A percentile compares a stretch with the other conserved stretches of the same genome.
phyloP scores from a whole-genome alignment of 1,284 basidiomycete genomes.

The Ceratobasidium sp. region DNA sequence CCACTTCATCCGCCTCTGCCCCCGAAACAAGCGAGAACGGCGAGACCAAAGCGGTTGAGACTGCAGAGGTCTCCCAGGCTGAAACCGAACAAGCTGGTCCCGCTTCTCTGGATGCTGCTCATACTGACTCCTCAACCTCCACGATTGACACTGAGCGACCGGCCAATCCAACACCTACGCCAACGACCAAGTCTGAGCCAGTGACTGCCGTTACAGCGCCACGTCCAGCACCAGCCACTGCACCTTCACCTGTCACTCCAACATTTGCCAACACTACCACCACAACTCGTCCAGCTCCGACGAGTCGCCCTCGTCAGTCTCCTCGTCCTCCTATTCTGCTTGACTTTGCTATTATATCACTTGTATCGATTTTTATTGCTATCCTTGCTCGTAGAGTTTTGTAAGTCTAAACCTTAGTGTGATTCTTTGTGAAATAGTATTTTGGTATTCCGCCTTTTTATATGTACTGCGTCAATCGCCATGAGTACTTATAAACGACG shows the following conservation, averaged over 20 bases:
- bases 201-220: not conserved
- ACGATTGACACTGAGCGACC: not conserved
- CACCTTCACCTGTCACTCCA: not conserved
- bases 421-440: constrained; percentile 26
- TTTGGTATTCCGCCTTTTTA: constrained; percentile 12
- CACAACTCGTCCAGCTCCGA: constrained; percentile 1
- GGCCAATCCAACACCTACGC: constrained; percentile 20
- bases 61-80: constrained; percentile 5
- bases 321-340: constrained; percentile 27
- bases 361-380: constrained; percentile 42
- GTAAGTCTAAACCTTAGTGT: constrained; percentile 9
- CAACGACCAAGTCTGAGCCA: constrained; percentile 8
- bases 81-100: not conserved
- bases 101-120: not conserved
- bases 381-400: constrained; percentile 39
- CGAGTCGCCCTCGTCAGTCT: constrained; percentile 15
- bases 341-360: constrained; percentile 36
- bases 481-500: not conserved
- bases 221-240: constrained; percentile 6
- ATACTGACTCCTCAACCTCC: not conserved
- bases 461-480: not conserved
- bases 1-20: constrained; percentile 35
- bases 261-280: not conserved
- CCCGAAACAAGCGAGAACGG: not conserved
- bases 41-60: not conserved